phyloP scores from a whole-genome alignment of 2,329 filamentous ascomycete genomes.

The Nigrograna mackinnonii region DNA sequence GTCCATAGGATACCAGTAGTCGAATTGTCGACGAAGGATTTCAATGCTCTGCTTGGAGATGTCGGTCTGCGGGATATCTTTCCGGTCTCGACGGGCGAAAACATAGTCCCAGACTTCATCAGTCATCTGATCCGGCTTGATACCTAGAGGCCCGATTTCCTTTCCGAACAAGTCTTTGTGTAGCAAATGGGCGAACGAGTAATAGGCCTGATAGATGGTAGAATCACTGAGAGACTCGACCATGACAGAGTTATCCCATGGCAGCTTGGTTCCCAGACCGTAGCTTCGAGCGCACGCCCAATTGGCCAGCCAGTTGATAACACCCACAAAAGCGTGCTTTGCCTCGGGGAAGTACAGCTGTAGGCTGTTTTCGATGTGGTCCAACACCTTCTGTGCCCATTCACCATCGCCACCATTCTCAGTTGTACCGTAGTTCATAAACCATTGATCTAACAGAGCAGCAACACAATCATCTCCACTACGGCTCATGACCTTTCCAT shows the following conservation, averaged over 20 bases:
- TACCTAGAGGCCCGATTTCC: constrained; percentile 39
- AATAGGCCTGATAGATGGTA: constrained; percentile 85
- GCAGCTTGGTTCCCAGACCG: constrained; percentile 89
- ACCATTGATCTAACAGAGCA: constrained; percentile 95
- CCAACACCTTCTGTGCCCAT: constrained; percentile 71
- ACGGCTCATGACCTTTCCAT: constrained; percentile 82
- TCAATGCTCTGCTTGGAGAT: constrained; percentile 76
- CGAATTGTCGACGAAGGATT: constrained; percentile 85
- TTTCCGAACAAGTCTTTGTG: constrained; percentile 88
- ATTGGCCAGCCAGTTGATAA: constrained; percentile 79
- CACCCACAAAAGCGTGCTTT: constrained; percentile 71
- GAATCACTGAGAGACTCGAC: constrained; percentile 92
- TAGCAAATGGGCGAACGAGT: constrained; percentile 64
- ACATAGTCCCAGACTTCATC: constrained; percentile 97
- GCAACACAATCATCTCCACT: constrained; percentile 94
- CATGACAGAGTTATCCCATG: constrained; percentile 88
- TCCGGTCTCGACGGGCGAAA: constrained; percentile 76
- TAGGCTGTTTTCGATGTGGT: constrained; percentile 56
- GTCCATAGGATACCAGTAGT: constrained; percentile 96
- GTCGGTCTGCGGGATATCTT: constrained; percentile 69
- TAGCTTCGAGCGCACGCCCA: constrained; percentile 95
- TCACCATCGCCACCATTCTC: constrained; percentile 68
- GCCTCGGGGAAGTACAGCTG: constrained; percentile 73
- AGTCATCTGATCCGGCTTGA: constrained; percentile 84
- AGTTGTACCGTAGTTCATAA: constrained; percentile 81